Percentiles rank a stretch among this genome's conserved stretches.
phyloP scores from a whole-genome alignment of 2,329 filamentous ascomycete species.

The Clonostachys solani region DNA sequence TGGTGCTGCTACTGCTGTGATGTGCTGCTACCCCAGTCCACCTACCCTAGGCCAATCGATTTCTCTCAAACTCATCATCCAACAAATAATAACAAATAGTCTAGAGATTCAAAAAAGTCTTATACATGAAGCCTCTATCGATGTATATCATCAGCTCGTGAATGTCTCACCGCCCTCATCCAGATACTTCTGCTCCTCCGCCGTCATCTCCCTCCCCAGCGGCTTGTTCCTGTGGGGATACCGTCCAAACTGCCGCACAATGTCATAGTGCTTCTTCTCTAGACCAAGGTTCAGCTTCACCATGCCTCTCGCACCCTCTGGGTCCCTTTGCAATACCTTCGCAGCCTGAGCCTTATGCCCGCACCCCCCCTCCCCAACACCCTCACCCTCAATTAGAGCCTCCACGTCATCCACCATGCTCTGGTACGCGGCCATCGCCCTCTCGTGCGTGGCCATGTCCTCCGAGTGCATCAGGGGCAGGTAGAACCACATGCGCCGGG shows the following conservation, averaged over 20 bases:
- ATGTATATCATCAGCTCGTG: neutral
- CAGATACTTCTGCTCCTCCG: conserved; percentile 46
- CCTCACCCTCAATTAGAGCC: conserved; percentile 16
- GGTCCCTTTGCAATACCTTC: conserved; percentile 14
- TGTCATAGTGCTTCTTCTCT: conserved; percentile 40
- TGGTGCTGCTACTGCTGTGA: too few relatives aligned
- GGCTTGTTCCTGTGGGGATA: conserved; percentile 55
- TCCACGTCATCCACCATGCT: conserved; percentile 24
- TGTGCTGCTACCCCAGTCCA: too few relatives aligned
- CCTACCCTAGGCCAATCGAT: too few relatives aligned
- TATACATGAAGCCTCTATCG: neutral
- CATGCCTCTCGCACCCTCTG: conserved; percentile 15
- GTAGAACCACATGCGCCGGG: conserved; percentile 51
- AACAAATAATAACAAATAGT: too few relatives aligned
- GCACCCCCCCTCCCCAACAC: conserved; percentile 4
- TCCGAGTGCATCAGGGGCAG: conserved; percentile 59
- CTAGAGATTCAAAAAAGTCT: too few relatives aligned
- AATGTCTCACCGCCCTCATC: conserved; percentile 36
- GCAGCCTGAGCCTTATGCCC: conserved; percentile 18
- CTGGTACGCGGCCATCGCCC: conserved; percentile 20
- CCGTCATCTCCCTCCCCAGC: conserved; percentile 41
- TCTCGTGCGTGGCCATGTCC: conserved; percentile 35
- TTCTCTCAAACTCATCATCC: too few relatives aligned
- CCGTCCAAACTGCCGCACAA: conserved; percentile 49
- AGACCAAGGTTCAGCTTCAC: conserved; percentile 19